Conservation (phyloP, 805 yeast genomes). For the Cyberlindnera saturnus region DNA sequence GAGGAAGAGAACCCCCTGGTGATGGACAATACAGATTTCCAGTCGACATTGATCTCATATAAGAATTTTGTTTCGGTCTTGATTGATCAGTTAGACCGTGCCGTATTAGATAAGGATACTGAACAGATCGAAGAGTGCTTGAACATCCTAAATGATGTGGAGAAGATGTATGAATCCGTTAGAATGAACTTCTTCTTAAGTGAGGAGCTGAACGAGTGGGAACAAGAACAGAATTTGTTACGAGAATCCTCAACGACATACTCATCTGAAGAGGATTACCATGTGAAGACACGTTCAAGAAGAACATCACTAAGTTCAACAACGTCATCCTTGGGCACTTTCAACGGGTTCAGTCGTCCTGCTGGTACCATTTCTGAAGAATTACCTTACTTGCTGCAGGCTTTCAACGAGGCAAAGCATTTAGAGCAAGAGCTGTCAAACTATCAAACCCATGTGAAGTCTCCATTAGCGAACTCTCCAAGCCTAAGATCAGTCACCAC, state of each 20-base stretch:
- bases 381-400: slow-evolving; percentile 59
- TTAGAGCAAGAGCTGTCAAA: slow-evolving; percentile 43
- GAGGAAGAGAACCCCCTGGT: slow-evolving; percentile 16
- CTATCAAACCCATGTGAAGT: slow-evolving; percentile 6
- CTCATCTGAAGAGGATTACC: neutral
- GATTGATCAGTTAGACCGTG: slow-evolving; percentile 49
- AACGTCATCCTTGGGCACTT: slow-evolving; percentile 30
- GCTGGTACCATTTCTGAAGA: slow-evolving; percentile 54
- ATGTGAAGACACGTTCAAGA: slow-evolving; percentile 11
- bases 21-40: slow-evolving; percentile 27
- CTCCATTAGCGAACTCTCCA: slow-evolving; percentile 1
- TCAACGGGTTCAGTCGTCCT: slow-evolving; percentile 26
- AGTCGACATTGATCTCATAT: slow-evolving; percentile 42
- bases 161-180: slow-evolving; percentile 63
- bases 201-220: slow-evolving; percentile 25
- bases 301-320: slow-evolving; percentile 19
- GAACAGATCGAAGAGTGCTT: slow-evolving; percentile 61
- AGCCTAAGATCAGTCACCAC: no score
- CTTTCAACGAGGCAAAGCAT: slow-evolving; percentile 57
- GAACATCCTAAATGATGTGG: slow-evolving; percentile 62
- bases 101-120: slow-evolving; percentile 47
- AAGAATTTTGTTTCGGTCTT: slow-evolving; percentile 53
- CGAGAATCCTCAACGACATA: neutral
- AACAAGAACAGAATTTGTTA: slow-evolving; percentile 8
- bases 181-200: slow-evolving; percentile 29